Percentiles rank a stretch among this genome's conserved stretches.
Evolutionary conservation across 2,329 filamentous ascomycete genomes (phyloP).

Genomic region (Orbilia javanica): DNA sequence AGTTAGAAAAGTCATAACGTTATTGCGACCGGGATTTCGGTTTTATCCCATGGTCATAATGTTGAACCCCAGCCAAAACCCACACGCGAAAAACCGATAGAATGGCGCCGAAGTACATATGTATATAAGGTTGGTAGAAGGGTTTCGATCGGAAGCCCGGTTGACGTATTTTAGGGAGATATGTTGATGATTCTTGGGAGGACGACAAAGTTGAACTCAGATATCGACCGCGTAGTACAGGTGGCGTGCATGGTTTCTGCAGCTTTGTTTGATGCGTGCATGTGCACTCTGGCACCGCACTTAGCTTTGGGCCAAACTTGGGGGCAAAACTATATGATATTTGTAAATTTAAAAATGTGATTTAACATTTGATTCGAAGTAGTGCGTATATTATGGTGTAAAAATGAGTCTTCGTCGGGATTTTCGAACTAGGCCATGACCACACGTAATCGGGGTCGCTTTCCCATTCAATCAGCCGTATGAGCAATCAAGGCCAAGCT

Average conservation of each 20-base stretch:
- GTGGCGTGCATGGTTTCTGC: not conserved
- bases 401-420: not conserved
- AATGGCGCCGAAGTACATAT: too few relatives aligned
- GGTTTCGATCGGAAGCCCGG: too few relatives aligned
- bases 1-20: conserved; percentile 34
- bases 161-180: too few relatives aligned
- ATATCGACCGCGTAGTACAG: not conserved
- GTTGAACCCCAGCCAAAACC: not conserved
- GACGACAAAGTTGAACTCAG: too few relatives aligned
- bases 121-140: too few relatives aligned
- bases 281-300: too few relatives aligned
- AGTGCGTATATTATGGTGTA: too few relatives aligned
- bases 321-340: too few relatives aligned
- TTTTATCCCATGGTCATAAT: not conserved
- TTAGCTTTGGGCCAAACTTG: not conserved
- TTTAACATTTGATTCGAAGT: too few relatives aligned
- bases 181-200: not conserved
- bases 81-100: too few relatives aligned
- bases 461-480: not conserved
- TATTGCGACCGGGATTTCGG: conserved; percentile 3
- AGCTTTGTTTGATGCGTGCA: not conserved
- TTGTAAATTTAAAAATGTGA: conserved; percentile 10
- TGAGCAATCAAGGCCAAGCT: conserved; percentile 16
- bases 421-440: not conserved
- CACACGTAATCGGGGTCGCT: not conserved